A percentile compares a stretch with the other conserved stretches of the same genome.
These are phyloP conservation scores for Suillus luteus DNA, from an alignment of 768 basidiomycete genomes.

Conservation along the genomic window DNA sequence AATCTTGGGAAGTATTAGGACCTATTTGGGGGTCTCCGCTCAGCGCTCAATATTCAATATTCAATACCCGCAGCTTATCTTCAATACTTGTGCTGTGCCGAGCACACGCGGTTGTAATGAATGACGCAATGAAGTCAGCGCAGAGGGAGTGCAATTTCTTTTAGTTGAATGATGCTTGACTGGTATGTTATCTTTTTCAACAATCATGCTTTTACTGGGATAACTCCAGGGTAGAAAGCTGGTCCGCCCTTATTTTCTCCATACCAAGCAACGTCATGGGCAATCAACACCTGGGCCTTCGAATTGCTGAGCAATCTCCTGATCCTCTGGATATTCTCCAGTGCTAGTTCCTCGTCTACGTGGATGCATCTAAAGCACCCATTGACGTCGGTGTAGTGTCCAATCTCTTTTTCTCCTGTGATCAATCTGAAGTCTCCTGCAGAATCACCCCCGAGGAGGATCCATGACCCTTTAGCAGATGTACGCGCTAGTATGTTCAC, in stretches of 20 bases:
- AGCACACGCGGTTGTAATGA: neutral
- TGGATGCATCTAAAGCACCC: conserved; percentile 42
- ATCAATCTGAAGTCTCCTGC: conserved; percentile 57
- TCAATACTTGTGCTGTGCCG: too few species aligned
- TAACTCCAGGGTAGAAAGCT: conserved; percentile 19
- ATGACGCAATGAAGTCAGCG: neutral
- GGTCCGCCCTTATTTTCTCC: conserved; percentile 41
- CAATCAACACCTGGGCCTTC: conserved; percentile 46
- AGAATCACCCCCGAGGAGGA: conserved; percentile 56
- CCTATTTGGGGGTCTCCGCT: too few species aligned
- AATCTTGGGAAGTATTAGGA: neutral
- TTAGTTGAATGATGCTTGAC: neutral
- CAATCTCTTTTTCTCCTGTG: conserved; percentile 45
- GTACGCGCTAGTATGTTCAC: conserved; percentile 56
- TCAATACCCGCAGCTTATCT: too few species aligned
- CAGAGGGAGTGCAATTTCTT: neutral
- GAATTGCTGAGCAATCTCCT: conserved; percentile 38
- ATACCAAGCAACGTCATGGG: conserved; percentile 56
- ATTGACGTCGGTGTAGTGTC: conserved; percentile 24
- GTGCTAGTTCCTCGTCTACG: conserved; percentile 41
- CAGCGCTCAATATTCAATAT: too few species aligned
- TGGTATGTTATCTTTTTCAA: neutral
- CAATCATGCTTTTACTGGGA: conserved; percentile 5
- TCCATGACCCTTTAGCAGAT: conserved; percentile 53
- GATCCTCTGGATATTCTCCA: conserved; percentile 42